Percentiles rank a stretch among this genome's conserved stretches.
Evolutionary conservation across 2,329 filamentous ascomycete species (phyloP).

Genomic region (Achaetomium macrosporum): DNA sequence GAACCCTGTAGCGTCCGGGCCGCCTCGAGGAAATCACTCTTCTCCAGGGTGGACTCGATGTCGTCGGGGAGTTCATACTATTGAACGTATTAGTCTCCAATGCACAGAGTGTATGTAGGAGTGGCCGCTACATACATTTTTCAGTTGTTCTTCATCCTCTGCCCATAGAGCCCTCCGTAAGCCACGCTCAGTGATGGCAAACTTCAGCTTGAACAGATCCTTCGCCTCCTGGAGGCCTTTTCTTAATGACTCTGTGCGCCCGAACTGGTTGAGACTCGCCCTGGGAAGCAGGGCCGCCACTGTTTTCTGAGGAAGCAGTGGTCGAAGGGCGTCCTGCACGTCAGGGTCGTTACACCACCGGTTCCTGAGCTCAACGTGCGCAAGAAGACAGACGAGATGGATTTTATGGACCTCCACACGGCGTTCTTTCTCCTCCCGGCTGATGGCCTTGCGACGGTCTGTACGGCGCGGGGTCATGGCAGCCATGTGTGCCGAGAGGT

Average conservation of each 20-base stretch:
- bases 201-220: slow-evolving; percentile 63
- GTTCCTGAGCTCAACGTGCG: slow-evolving; percentile 72
- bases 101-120: not conserved
- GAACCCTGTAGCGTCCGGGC: slow-evolving; percentile 70
- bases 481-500: slow-evolving; percentile 44
- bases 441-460: slow-evolving; percentile 48
- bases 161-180: slow-evolving; percentile 69
- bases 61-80: slow-evolving; percentile 55
- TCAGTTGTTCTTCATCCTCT: slow-evolving; percentile 56
- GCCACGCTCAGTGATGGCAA: slow-evolving; percentile 65
- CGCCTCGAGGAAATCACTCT: slow-evolving; percentile 65
- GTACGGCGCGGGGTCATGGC: slow-evolving; percentile 28
- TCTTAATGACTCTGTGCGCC: slow-evolving; percentile 68
- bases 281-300: slow-evolving; percentile 64
- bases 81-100: slow-evolving; percentile 22
- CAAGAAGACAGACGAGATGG: slow-evolving; percentile 76
- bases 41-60: slow-evolving; percentile 62
- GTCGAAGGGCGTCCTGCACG: slow-evolving; percentile 60
- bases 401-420: slow-evolving; percentile 78
- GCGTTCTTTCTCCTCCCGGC: slow-evolving; percentile 45
- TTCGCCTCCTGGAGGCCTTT: slow-evolving; percentile 68
- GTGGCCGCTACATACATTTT: slow-evolving; percentile 41
- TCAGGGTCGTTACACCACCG: slow-evolving; percentile 77
- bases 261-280: slow-evolving; percentile 64
- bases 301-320: slow-evolving; percentile 60